Conservation (phyloP, 345 rosid species). For the Nephelium lappaceum region DNA sequence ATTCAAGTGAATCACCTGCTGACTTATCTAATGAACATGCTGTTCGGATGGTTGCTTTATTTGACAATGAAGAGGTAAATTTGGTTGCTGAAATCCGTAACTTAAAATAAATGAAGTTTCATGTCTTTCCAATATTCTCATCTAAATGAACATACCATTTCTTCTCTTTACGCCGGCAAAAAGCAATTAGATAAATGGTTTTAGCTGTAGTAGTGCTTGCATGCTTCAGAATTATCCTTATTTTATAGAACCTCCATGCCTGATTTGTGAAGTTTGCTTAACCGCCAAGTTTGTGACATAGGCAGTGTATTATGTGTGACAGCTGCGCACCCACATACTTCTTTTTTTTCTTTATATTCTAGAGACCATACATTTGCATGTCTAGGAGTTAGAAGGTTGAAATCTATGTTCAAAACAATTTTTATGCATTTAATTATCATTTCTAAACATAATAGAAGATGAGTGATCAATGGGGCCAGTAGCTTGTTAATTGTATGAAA, state of each 20-base stretch:
- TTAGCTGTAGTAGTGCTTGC: neutral
- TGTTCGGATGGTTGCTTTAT: constrained; percentile 84
- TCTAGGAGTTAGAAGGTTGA: neutral
- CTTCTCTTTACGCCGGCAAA: neutral
- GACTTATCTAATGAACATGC: constrained; percentile 67
- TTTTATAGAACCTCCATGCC: neutral
- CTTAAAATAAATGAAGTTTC: neutral
- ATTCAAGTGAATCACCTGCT: constrained; percentile 56
- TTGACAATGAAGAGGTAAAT: constrained; percentile 95
- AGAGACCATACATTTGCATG: neutral
- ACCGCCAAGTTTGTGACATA: neutral
- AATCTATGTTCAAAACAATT: neutral
- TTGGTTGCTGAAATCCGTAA: constrained; percentile 12
- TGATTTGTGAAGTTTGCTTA: neutral
- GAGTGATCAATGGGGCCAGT: neutral
- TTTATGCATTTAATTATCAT: neutral
- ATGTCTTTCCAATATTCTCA: constrained; percentile 19
- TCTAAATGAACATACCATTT: neutral
- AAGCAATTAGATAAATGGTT: neutral
- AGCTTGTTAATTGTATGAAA: neutral
- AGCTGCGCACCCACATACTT: neutral
- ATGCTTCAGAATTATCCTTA: constrained; percentile 1
- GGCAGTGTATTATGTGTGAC: neutral
- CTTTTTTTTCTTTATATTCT: neutral
- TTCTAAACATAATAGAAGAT: neutral